These are phyloP conservation scores for Penicillium simplicissimum DNA, from an alignment of 495 filamentous ascomycete species.

Conservation along the genomic window DNA sequence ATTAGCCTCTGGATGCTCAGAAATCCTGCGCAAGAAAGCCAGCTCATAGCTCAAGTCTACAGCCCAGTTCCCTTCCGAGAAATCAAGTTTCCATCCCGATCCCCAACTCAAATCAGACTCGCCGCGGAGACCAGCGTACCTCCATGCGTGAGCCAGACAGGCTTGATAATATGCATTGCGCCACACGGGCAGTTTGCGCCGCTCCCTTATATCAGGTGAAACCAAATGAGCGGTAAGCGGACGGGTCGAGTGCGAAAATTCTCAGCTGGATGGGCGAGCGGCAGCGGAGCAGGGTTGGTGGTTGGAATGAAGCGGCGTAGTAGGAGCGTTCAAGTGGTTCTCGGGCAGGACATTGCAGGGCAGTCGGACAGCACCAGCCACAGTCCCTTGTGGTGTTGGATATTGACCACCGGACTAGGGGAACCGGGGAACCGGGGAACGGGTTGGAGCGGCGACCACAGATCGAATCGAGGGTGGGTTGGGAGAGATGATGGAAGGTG, in stretches of 20 bases:
- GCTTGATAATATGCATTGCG: constrained; percentile 88
- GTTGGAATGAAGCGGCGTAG: constrained; percentile 5
- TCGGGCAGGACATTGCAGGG: constrained; percentile 36
- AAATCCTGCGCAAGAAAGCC: too few relatives aligned
- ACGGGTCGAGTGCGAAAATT: not conserved
- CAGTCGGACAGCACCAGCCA: constrained; percentile 5
- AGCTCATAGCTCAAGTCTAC: not conserved
- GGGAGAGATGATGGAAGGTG: constrained; percentile 19
- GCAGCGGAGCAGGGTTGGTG: not conserved
- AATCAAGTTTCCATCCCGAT: not conserved
- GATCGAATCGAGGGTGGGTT: constrained; percentile 10
- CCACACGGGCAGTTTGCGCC: constrained; percentile 15
- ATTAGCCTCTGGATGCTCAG: constrained; percentile 4
- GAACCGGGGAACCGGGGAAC: not conserved
- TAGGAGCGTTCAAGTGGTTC: constrained; percentile 18
- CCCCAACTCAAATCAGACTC: not conserved
- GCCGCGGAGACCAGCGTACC: constrained; percentile 46
- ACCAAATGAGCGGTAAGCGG: not conserved
- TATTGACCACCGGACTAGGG: not conserved
- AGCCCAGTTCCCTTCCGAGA: not conserved
- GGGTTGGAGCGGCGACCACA: not conserved
- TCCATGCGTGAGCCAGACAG: constrained; percentile 89
- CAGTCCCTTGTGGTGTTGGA: not conserved
- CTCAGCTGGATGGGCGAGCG: not conserved
- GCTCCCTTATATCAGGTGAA: constrained; percentile 1